These are phyloP conservation scores for Malus domestica DNA, from an alignment of 306 rosid species.

Conservation along the genomic window ASM211411v1 NC_041805.1:1882501-1883000, in stretches of 20 bases:
- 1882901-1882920: not conserved
- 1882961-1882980: not conserved
- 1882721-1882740: constrained; percentile 38
- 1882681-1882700: constrained; percentile 44
- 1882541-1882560: constrained; percentile 51
- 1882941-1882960: not conserved
- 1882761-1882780: constrained; percentile 35
- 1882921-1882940: not conserved
- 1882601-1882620: constrained; percentile 39
- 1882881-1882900: not conserved
- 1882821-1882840: not conserved
- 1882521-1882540: constrained; percentile 49
- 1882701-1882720: constrained; percentile 41
- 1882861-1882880: too few species aligned
- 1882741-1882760: constrained; percentile 43
- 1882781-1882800: too few species aligned
- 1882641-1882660: constrained; percentile 47
- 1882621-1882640: constrained; percentile 59
- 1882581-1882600: constrained; percentile 61
- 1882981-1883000: constrained; percentile 4
- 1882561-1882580: constrained; percentile 61
- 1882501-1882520: constrained; percentile 58
- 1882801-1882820: too few species aligned
- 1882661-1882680: constrained; percentile 43
- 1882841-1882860: not conserved